A percentile compares a stretch with the other conserved stretches of the same genome.
Conservation (phyloP, 345 rosid species). For the Aquilaria sinensis region DNA sequence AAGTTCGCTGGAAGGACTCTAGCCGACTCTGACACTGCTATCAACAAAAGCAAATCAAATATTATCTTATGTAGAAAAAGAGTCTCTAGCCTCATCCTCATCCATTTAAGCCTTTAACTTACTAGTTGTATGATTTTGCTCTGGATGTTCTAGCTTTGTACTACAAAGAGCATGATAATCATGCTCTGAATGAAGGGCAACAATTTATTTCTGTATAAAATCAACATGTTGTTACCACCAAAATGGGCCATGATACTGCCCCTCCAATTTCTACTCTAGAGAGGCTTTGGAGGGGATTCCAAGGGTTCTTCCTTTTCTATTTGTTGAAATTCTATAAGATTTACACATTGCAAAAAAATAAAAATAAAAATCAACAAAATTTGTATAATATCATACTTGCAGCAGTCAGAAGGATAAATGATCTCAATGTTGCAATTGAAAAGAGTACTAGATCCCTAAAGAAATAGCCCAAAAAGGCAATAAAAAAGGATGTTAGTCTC, state of each 20-base stretch:
- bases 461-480: conserved; percentile 94
- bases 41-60: conserved; percentile 49
- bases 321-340: conserved; percentile 54
- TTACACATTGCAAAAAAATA: conserved; percentile 4
- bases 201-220: conserved; percentile 65
- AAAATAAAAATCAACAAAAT: conserved; percentile 5
- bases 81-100: no score
- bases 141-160: conserved; percentile 27
- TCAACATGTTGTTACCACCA: conserved; percentile 83
- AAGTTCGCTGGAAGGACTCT: conserved; percentile 78
- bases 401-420: background rate
- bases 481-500: conserved; percentile 93
- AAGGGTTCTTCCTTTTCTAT: conserved; percentile 70
- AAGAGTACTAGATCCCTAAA: conserved; percentile 67
- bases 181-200: conserved; percentile 5
- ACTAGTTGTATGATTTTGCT: conserved; percentile 33
- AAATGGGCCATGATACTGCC: conserved; percentile 82
- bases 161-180: conserved; percentile 11
- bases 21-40: conserved; percentile 72
- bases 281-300: conserved; percentile 81
- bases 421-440: background rate
- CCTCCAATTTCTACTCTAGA: conserved; percentile 63
- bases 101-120: conserved; percentile 19
- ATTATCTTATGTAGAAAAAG: no score
- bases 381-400: background rate